Evolutionary conservation across 768 basidiomycete genomes (phyloP), one percentile per base, ranked within the genome.

Genomic region (Lactifluus piperatus): DNA sequence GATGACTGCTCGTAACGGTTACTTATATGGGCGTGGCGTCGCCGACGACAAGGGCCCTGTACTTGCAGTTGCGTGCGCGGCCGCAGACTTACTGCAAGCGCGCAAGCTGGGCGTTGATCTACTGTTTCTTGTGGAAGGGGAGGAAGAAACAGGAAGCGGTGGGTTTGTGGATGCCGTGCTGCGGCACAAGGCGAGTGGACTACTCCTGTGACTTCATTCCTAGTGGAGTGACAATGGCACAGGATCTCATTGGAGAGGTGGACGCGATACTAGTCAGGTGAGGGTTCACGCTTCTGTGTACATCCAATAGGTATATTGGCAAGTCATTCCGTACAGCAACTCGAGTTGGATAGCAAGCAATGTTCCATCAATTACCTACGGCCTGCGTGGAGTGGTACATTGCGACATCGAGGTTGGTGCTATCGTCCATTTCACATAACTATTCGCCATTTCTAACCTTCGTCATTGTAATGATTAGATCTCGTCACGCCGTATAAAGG

Each of bases 11-110:
- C 79, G 83, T 11, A 93, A 97, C 65, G 94, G 93, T 0, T 94
- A 89, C 67, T 74, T 94, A 0, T 94, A 93, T 66, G 95, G 94
- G 22, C 83, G 90, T 46, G 92, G 97, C 4, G 87, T 90, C 1
- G 88, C 91, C 1, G 97, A 99, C 66, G 85, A 99, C 75, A 98
- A 99, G 68, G 97, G 95, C 0, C 97, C 97, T 0, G 86, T 97
- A 47, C 79, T 98, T 60, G 93, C 94, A 1, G 80, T 85, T 16
- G 97, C 95, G 0, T 91, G 84, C 64, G 97, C 97, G 0, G 92
- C 86, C 11, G 89, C 93, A 0, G 83, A 89, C 22, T 70, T 98
- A 45, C 79, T 94, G 3, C 76, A 83, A 27, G 75, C 77, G 13
- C 78, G 92, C 1, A 80, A 84, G 11, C 80, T 99, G 3, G 90